These are phyloP conservation scores for Aspergillus saccharolyticus DNA, from an alignment of 495 filamentous ascomycete species.

Conservation along the genomic window DNA sequence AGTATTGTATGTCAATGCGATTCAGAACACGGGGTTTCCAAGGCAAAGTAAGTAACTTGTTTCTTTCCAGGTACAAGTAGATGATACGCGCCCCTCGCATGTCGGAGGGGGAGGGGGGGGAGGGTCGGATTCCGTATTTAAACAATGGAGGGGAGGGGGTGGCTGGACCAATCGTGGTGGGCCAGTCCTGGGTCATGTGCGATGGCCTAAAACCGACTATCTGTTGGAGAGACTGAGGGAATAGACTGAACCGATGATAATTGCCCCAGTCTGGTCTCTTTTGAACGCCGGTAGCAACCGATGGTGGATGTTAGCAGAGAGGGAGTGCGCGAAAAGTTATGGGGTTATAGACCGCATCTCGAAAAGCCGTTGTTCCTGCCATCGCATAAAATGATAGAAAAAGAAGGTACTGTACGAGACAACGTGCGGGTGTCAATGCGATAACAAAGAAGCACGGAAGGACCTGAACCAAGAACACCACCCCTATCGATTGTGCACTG, in stretches of 20 bases:
- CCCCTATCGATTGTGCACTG: background rate
- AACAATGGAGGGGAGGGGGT: conserved; percentile 12
- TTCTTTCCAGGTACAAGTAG: background rate
- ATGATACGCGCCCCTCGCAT: conserved; percentile 13
- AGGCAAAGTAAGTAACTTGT: background rate
- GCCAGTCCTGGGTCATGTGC: conserved; percentile 20
- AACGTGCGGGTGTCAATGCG: background rate
- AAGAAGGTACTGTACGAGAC: too few species aligned
- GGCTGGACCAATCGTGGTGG: conserved; percentile 28
- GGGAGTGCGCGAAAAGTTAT: background rate
- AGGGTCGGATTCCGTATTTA: background rate
- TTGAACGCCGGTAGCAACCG: background rate
- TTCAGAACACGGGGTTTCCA: background rate
- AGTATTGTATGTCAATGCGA: background rate
- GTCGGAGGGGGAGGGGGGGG: conserved; percentile 9
- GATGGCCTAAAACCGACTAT: background rate
- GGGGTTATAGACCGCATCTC: background rate
- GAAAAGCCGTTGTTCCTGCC: background rate
- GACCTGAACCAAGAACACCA: background rate
- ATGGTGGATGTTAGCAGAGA: background rate
- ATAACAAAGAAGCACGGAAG: background rate
- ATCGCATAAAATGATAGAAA: background rate
- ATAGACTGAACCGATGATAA: too few species aligned
- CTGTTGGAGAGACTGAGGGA: background rate
- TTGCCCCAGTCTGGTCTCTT: background rate